Evolutionary conservation across 2,329 filamentous ascomycete genomes (phyloP).

Genomic region (Zopfia rhizophila): DNA sequence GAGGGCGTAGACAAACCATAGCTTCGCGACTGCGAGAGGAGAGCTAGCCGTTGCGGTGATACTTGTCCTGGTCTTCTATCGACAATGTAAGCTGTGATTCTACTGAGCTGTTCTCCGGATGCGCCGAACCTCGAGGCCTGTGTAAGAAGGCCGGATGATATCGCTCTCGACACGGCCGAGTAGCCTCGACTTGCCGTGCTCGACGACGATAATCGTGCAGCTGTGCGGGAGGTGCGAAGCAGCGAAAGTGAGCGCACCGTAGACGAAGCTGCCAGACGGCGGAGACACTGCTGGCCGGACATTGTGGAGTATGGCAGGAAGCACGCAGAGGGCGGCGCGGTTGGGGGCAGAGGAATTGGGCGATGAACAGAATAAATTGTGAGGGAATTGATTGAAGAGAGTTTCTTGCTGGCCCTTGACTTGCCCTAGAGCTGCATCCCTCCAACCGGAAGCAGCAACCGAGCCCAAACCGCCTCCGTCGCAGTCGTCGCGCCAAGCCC

Average conservation of each 20-base stretch:
- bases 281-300: conserved; percentile 52
- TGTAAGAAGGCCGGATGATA: conserved; percentile 43
- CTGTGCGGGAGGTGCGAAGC: conserved; percentile 40
- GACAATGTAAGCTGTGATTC: conserved; percentile 24
- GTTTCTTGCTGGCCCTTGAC: conserved; percentile 23
- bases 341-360: conserved; percentile 20
- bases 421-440: conserved; percentile 35
- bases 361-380: conserved; percentile 15
- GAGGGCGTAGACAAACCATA: conserved; percentile 38
- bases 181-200: conserved; percentile 43
- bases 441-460: conserved; percentile 36
- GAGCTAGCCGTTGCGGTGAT: conserved; percentile 36
- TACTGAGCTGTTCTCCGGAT: conserved; percentile 12
- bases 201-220: conserved; percentile 30
- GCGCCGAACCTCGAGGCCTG: conserved; percentile 41
- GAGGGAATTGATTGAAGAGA: conserved; percentile 43
- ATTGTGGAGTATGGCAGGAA: conserved; percentile 30
- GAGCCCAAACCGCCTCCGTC: conserved; percentile 32
- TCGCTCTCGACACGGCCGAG: conserved; percentile 45
- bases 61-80: conserved; percentile 42
- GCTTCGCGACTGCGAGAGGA: conserved; percentile 45
- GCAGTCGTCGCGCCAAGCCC: conserved; percentile 12
- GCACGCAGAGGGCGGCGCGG: conserved; percentile 10
- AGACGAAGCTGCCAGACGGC: conserved; percentile 41
- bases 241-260: conserved; percentile 40